phyloP scores from a whole-genome alignment of 73 alveolate species.

The Stentor roeselii region DNA sequence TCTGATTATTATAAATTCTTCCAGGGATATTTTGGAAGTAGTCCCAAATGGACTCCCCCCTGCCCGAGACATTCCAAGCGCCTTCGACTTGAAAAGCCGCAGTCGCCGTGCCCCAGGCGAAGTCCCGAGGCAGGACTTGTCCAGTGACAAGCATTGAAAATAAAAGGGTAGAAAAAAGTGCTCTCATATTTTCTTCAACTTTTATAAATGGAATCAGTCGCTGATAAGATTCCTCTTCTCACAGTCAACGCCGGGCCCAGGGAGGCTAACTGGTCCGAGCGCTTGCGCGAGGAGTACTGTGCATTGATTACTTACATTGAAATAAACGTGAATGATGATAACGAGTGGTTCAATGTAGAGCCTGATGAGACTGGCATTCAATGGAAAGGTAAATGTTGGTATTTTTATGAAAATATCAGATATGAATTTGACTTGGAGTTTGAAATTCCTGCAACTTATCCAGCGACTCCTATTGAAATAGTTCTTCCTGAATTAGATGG shows the following conservation, averaged over 20 bases:
- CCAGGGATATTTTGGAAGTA: conserved; percentile 35
- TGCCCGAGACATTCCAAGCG: conserved; percentile 24
- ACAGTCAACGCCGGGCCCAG: conserved; percentile 93
- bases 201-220: conserved; percentile 35
- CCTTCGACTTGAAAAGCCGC: too few relatives aligned
- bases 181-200: background rate
- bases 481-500: conserved; percentile 97
- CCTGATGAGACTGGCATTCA: conserved; percentile 92
- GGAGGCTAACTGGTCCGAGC: conserved; percentile 91
- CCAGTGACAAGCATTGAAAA: too few relatives aligned
- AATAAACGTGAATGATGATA: conserved; percentile 81
- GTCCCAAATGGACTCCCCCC: conserved; percentile 37
- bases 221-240: conserved; percentile 64
- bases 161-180: too few relatives aligned
- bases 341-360: conserved; percentile 94
- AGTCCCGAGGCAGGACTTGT: too few relatives aligned
- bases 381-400: conserved; percentile 98
- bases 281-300: conserved; percentile 91
- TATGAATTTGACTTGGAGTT: conserved; percentile 93
- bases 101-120: conserved; percentile 40
- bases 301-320: conserved; percentile 90
- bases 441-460: conserved; percentile 96
- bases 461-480: conserved; percentile 93
- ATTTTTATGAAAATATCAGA: conserved; percentile 80
- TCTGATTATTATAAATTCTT: background rate